Evolutionary conservation across 2,329 filamentous ascomycete genomes (phyloP).

Genomic region (Sordariomycetes sp.): DNA sequence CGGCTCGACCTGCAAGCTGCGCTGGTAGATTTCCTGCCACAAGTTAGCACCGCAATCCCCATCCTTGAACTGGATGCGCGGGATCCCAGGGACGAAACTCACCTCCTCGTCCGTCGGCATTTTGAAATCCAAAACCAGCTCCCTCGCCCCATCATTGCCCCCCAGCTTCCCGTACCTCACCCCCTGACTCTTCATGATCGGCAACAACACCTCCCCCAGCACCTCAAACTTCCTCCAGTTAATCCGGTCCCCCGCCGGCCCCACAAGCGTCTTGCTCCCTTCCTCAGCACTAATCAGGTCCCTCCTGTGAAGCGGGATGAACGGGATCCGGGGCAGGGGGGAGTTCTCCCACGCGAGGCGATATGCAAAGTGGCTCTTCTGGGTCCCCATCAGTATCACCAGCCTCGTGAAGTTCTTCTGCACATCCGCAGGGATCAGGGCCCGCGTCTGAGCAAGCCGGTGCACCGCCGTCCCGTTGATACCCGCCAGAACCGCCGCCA

Average conservation of each 20-base stretch:
- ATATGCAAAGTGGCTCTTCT: slow-evolving; percentile 88
- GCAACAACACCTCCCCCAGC: slow-evolving; percentile 79
- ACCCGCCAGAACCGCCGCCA: slow-evolving; percentile 87
- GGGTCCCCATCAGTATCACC: slow-evolving; percentile 82
- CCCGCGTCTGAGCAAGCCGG: slow-evolving; percentile 66
- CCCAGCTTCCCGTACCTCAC: slow-evolving; percentile 63
- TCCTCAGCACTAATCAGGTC: slow-evolving; percentile 88
- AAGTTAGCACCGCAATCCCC: background rate
- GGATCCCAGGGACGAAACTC: slow-evolving; percentile 18
- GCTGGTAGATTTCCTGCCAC: slow-evolving; percentile 47
- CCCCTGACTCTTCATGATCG: slow-evolving; percentile 84
- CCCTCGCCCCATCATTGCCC: slow-evolving; percentile 56
- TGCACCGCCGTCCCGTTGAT: slow-evolving; percentile 82
- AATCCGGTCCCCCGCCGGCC: slow-evolving; percentile 54
- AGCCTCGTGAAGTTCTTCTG: slow-evolving; percentile 81
- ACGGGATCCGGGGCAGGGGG: slow-evolving; percentile 78
- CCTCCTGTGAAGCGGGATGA: slow-evolving; percentile 76
- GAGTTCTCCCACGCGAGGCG: slow-evolving; percentile 97
- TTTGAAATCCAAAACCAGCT: slow-evolving; percentile 68
- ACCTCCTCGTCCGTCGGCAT: slow-evolving; percentile 84
- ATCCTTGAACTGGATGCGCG: background rate
- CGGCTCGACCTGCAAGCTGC: slow-evolving; percentile 46
- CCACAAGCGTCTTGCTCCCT: slow-evolving; percentile 81
- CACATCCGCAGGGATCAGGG: slow-evolving; percentile 55
- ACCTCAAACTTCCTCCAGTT: slow-evolving; percentile 99